Percentiles rank a stretch among this genome's conserved stretches.
Conservation (phyloP, 345 rosid species). For the Salix udensis region DNA sequence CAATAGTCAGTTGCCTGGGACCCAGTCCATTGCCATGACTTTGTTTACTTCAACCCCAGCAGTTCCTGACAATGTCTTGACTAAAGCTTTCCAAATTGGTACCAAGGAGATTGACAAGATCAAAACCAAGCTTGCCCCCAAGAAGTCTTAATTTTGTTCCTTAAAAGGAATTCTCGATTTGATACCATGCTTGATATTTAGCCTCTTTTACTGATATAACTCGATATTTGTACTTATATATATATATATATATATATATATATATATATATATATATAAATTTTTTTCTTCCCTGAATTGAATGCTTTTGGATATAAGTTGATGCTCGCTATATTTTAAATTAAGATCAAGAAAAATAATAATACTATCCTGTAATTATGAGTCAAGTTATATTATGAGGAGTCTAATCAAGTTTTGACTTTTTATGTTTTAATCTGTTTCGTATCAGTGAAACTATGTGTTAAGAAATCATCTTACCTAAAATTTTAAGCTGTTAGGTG, state of each 20-base stretch:
- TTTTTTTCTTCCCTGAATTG: not conserved
- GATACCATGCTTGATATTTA: not conserved
- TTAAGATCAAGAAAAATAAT: not conserved
- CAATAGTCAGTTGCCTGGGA: conserved; percentile 30
- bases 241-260: not conserved
- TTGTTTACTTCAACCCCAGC: conserved; percentile 19
- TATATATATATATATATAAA: not conserved
- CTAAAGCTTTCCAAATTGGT: conserved; percentile 27
- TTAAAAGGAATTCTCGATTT: not conserved
- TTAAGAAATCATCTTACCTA: no score
- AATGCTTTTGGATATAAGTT: not conserved
- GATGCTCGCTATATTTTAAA: not conserved
- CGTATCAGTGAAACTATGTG: no score
- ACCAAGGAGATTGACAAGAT: conserved; percentile 29
- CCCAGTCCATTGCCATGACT: conserved; percentile 24
- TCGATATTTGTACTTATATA: not conserved
- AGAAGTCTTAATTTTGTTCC: conserved; percentile 19
- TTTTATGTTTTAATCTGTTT: not conserved
- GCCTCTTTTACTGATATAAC: not conserved
- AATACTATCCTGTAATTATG: not conserved
- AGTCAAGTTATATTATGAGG: not conserved
- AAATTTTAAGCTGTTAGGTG: no score
- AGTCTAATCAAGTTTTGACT: not conserved
- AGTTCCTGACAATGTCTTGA: conserved; percentile 22
- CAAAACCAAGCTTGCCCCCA: conserved; percentile 28